Evolutionary conservation across 331 rosid genomes (phyloP).

Genomic region (Stylosanthes scabra): DNA sequence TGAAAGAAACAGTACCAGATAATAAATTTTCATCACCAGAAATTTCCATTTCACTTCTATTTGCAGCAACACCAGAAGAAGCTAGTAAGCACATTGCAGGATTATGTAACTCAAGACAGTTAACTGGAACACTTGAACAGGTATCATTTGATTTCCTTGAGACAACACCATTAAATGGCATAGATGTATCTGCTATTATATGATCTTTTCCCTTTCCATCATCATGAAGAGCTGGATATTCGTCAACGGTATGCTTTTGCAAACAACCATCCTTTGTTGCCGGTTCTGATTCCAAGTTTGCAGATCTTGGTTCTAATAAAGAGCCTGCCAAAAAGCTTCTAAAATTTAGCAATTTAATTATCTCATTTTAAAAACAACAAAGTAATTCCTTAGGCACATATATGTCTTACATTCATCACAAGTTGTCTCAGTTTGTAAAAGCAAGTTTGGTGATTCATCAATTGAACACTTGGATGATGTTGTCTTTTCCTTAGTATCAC

Average conservation of each 20-base stretch:
- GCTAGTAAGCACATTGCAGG: constrained; percentile 30
- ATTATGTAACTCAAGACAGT: neutral
- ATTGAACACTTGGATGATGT: neutral
- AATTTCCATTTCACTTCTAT: constrained; percentile 17
- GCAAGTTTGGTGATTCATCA: constrained; percentile 15
- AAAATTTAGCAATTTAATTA: constrained; percentile 6
- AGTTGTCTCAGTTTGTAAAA: constrained; percentile 11
- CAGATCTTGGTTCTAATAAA: constrained; percentile 22
- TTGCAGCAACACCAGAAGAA: constrained; percentile 19
- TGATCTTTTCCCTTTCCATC: constrained; percentile 11
- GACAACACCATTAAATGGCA: constrained; percentile 26
- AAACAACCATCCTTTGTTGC: neutral
- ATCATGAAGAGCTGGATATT: constrained; percentile 20
- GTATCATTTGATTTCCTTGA: constrained; percentile 13
- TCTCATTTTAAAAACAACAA: constrained; percentile 9
- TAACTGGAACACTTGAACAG: constrained; percentile 18
- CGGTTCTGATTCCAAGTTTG: constrained; percentile 4
- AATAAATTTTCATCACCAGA: constrained; percentile 17
- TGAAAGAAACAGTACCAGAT: constrained; percentile 17
- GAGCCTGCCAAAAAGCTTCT: constrained; percentile 29
- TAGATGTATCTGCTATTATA: constrained; percentile 12
- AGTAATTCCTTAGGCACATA: constrained; percentile 13
- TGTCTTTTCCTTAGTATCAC: neutral
- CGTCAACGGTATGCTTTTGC: neutral
- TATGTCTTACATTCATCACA: constrained; percentile 21